Base-by-base conservation (phyloP, 2,329 filamentous ascomycete genomes). In the Talaromyces sp. region DNA sequence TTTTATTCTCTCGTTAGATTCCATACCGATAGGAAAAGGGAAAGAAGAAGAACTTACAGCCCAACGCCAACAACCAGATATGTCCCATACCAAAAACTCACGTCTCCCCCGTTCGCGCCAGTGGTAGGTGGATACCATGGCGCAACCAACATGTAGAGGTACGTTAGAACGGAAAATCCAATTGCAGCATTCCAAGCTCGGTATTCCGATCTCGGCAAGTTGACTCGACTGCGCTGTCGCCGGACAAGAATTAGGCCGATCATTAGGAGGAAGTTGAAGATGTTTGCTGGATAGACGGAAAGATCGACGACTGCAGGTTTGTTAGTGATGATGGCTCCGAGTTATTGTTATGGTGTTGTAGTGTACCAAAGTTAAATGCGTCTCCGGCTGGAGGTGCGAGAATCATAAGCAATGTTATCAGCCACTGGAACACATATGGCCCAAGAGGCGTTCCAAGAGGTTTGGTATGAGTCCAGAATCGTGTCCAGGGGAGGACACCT, bases 41-140 rank as follows among this genome's bases (percentile, higher is more conserved):
- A n/a, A 44, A 57, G 30, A 27, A 42, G 56, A 16, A 30, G 23
- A 52, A 83, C 84, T 79, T 77, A 87, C 84, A 89, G 82, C 27
- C 72, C 86, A 61, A 91, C 81, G 0, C 88, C 87, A 0, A 85
- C 82, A 0, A 86, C 83, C 23, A 83, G 82, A 66, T 91, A 90
- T 0, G 87, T 90, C 1, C 81, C 88, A 65, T 91, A 92, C 85
- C 86, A 91, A 73, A 92, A 91, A 59, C 83, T 88, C 1, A 90
- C 88, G 61, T 88, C 84, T 0, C 87, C 88, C 0, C 82, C 85
- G 36, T 83, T 81, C 0, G 77, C 76, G 0, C 88, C 88, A 0
- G 78, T 81, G 0, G 79, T 77, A 0, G 89, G 89, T 1, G 88
- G 89, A 65, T 86, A 88, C 89, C 88, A 91, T 0, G 89, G 88